Percentiles rank a stretch among this genome's conserved stretches.
These are phyloP conservation scores for Podospora comata DNA, from an alignment of 495 filamentous ascomycete genomes.

Conservation along the genomic window DNA sequence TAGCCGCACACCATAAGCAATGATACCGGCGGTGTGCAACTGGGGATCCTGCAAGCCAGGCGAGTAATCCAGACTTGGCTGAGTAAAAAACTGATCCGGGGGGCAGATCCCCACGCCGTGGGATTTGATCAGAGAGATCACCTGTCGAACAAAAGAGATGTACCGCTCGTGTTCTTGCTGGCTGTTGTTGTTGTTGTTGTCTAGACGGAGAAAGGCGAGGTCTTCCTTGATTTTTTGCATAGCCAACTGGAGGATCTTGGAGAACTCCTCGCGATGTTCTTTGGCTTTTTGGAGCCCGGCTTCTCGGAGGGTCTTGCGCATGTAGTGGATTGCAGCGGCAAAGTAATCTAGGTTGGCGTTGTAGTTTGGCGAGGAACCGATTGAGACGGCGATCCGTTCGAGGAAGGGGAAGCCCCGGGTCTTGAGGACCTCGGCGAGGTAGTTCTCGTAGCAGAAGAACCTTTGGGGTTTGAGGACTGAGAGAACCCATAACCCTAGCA, in stretches of 20 bases:
- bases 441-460: constrained; percentile 42
- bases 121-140: constrained; percentile 46
- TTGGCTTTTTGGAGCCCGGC: constrained; percentile 20
- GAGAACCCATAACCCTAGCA: constrained; percentile 39
- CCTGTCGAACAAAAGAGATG: constrained; percentile 43
- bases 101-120: constrained; percentile 44
- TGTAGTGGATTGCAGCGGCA: constrained; percentile 36
- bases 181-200: constrained; percentile 18
- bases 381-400: constrained; percentile 28
- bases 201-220: constrained; percentile 33
- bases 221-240: constrained; percentile 52
- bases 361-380: constrained; percentile 37
- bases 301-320: constrained; percentile 41
- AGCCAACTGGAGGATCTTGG: constrained; percentile 33
- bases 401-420: constrained; percentile 35
- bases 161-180: constrained; percentile 33
- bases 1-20: constrained; percentile 48
- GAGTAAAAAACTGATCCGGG: constrained; percentile 47
- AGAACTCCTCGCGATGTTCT: constrained; percentile 35
- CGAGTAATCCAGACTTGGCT: constrained; percentile 46
- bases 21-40: constrained; percentile 47
- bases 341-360: constrained; percentile 41
- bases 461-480: constrained; percentile 39
- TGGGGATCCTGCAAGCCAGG: constrained; percentile 48
- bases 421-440: constrained; percentile 39